phyloP scores from a whole-genome alignment of 176 grass and related monocot species.

The Oryza glaberrima region DNA sequence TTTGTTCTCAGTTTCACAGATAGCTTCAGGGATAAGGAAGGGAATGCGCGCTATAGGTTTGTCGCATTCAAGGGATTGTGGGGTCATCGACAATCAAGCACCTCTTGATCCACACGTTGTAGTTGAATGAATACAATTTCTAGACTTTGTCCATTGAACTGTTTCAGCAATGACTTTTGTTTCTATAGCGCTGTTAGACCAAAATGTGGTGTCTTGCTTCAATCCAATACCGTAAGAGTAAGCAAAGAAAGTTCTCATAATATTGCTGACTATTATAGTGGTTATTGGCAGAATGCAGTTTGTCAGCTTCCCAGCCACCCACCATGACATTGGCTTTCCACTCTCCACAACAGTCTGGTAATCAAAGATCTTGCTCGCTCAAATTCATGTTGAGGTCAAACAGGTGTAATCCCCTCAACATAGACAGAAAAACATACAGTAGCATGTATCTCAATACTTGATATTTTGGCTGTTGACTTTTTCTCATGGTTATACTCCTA shows the following conservation, averaged over 20 bases:
- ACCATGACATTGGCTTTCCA: conserved; percentile 67
- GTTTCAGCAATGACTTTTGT: conserved; percentile 61
- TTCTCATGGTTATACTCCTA: not conserved
- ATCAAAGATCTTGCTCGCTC: not conserved
- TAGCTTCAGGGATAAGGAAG: conserved; percentile 67
- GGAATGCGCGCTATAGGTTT: conserved; percentile 61
- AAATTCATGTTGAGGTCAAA: conserved; percentile 37
- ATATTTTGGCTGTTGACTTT: not conserved
- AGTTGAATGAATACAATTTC: conserved; percentile 45
- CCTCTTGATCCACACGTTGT: conserved; percentile 53
- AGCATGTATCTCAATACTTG: conserved; percentile 10
- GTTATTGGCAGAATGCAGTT: conserved; percentile 73
- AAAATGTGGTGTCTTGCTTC: conserved; percentile 69
- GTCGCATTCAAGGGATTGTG: conserved; percentile 58
- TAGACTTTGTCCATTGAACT: conserved; percentile 72
- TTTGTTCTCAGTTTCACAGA: conserved; percentile 75
- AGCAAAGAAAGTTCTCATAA: conserved; percentile 55
- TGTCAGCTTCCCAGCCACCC: conserved; percentile 74
- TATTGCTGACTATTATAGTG: conserved; percentile 62
- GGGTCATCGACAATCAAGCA: conserved; percentile 63
- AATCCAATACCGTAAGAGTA: conserved; percentile 54
- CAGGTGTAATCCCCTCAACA: not conserved
- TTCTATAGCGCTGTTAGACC: conserved; percentile 60
- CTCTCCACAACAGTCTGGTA: conserved; percentile 41
- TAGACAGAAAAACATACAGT: not conserved